These are phyloP conservation scores for Suillus placidus DNA, from an alignment of 768 basidiomycete species.

Conservation along the genomic window DNA sequence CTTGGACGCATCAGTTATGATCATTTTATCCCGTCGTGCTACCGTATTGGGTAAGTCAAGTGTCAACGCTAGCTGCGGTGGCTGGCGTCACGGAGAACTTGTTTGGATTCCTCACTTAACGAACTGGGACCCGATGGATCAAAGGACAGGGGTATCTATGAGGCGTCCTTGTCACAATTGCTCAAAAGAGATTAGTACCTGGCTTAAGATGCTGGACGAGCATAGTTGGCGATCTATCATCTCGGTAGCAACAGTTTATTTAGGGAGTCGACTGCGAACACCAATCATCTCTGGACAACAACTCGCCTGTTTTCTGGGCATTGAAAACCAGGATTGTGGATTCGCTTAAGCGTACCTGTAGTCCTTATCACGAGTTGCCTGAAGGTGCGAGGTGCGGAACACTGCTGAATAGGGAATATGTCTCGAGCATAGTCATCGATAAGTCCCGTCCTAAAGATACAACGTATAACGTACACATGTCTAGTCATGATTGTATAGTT, in stretches of 20 bases:
- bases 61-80: not conserved
- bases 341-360: not conserved
- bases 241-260: not conserved
- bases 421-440: not conserved
- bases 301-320: not conserved
- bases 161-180: not conserved
- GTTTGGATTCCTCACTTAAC: not conserved
- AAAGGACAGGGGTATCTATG: not conserved
- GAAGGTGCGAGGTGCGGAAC: not conserved
- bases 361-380: not conserved
- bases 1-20: not conserved
- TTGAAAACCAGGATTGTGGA: not conserved
- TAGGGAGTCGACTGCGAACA: not conserved
- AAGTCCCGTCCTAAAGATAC: conserved; percentile 5
- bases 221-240: not conserved
- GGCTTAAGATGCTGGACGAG: not conserved
- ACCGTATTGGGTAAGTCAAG: not conserved
- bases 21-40: not conserved
- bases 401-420: not conserved
- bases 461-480: conserved; percentile 1
- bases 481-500: conserved; percentile 3
- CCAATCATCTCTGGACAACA: conserved; percentile 5
- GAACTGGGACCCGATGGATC: not conserved
- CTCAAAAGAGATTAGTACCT: not conserved
- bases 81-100: not conserved